Evolutionary conservation across 768 basidiomycete species (phyloP).

Genomic region (Glaciozyma martinii): DNA sequence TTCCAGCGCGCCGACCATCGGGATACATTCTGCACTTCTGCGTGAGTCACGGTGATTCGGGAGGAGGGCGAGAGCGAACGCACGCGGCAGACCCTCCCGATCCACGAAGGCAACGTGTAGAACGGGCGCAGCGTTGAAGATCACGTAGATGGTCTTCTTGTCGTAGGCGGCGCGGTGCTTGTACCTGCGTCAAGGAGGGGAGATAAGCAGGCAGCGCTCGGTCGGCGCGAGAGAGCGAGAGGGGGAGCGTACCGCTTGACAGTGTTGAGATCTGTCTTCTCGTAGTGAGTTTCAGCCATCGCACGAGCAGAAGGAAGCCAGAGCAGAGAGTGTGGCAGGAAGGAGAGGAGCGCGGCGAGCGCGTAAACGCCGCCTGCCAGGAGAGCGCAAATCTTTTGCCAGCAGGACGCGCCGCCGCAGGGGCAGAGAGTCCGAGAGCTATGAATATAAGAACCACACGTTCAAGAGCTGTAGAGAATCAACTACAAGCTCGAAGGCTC

Average conservation of each 20-base stretch:
- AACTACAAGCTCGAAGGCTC: too few relatives aligned
- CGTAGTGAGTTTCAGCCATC: neutral
- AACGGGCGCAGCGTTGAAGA: neutral
- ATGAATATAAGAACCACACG: too few relatives aligned
- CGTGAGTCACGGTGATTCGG: neutral
- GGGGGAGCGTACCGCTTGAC: neutral
- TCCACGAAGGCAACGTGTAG: neutral
- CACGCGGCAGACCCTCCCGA: neutral
- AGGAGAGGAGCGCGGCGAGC: too few relatives aligned
- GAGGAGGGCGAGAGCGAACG: neutral
- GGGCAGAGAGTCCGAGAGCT: too few relatives aligned
- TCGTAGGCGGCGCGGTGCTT: neutral
- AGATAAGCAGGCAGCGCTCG: neutral
- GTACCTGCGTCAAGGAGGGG: neutral
- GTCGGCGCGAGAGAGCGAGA: neutral
- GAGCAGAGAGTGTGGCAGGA: too few relatives aligned
- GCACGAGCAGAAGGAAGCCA: too few relatives aligned
- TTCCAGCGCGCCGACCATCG: neutral
- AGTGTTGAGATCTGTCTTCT: constrained; percentile 2
- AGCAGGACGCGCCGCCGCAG: too few relatives aligned
- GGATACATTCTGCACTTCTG: neutral
- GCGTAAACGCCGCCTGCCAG: too few relatives aligned
- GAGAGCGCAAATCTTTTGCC: too few relatives aligned
- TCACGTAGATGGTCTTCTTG: neutral
- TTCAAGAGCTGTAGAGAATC: too few relatives aligned